Percentiles rank a stretch among this genome's conserved stretches.
Conservation (phyloP, 495 filamentous ascomycete genomes). For the Glonium stellatum region DNA sequence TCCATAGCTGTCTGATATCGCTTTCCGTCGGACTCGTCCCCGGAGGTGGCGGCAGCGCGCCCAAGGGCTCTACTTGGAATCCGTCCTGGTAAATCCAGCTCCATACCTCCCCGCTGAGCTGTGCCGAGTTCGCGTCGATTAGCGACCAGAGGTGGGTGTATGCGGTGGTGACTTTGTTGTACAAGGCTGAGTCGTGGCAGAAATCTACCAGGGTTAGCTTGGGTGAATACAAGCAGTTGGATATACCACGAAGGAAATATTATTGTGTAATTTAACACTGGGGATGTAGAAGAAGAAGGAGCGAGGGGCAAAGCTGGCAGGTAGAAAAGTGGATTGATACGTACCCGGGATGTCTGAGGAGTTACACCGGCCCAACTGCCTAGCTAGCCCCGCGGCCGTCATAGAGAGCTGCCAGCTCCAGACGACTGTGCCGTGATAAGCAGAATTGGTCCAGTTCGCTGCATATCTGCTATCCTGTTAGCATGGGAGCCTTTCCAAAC, state of each 20-base stretch:
- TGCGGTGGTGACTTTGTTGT: constrained; percentile 45
- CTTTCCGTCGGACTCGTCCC: constrained; percentile 39
- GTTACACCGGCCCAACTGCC: constrained; percentile 33
- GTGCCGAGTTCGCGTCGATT: constrained; percentile 47
- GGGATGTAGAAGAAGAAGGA: neutral
- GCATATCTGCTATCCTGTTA: no score
- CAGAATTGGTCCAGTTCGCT: constrained; percentile 48
- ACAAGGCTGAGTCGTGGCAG: constrained; percentile 43
- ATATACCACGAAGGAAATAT: no score
- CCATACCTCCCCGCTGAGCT: constrained; percentile 57
- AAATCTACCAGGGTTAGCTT: constrained; percentile 38
- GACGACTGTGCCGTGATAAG: constrained; percentile 60
- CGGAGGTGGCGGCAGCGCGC: constrained; percentile 46
- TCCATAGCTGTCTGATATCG: constrained; percentile 51
- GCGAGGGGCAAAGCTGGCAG: no score
- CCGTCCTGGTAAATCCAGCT: constrained; percentile 50
- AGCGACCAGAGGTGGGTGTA: constrained; percentile 57
- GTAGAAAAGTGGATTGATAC: no score
- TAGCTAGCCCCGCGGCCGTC: constrained; percentile 51
- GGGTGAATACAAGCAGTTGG: no score
- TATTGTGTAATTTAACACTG: no score
- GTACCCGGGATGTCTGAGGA: constrained; percentile 35
- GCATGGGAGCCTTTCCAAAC: no score
- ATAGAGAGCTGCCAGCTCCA: constrained; percentile 62
- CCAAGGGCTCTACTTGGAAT: constrained; percentile 48